phyloP scores from a whole-genome alignment of 2,329 filamentous ascomycete genomes.

The Cladosporium sp. region DNA sequence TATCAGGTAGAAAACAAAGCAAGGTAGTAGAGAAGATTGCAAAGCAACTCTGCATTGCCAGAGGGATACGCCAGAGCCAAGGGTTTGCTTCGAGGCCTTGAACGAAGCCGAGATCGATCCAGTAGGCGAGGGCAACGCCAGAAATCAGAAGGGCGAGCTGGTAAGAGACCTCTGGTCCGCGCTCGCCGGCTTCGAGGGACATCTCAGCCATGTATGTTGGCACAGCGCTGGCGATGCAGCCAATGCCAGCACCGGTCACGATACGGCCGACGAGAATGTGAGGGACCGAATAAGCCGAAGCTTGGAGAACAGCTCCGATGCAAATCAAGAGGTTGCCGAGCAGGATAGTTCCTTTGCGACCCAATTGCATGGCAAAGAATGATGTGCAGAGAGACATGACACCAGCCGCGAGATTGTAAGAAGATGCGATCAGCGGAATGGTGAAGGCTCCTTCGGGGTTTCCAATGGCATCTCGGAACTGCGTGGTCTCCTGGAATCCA shows the following conservation, averaged over 20 bases:
- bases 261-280: conserved; percentile 31
- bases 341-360: conserved; percentile 26
- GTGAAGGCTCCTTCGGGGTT: conserved; percentile 33
- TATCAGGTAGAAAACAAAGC: conserved; percentile 29
- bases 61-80: conserved; percentile 31
- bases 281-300: conserved; percentile 26
- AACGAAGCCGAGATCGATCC: conserved; percentile 24
- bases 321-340: conserved; percentile 28
- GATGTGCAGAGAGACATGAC: conserved; percentile 19
- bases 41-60: conserved; percentile 32
- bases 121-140: conserved; percentile 29
- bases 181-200: conserved; percentile 21
- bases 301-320: conserved; percentile 29
- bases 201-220: conserved; percentile 33
- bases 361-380: conserved; percentile 27
- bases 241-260: conserved; percentile 25
- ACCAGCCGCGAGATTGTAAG: conserved; percentile 23
- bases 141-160: conserved; percentile 23
- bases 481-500: conserved; percentile 12
- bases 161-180: conserved; percentile 28
- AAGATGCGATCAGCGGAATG: conserved; percentile 24
- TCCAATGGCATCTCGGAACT: conserved; percentile 38
- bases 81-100: conserved; percentile 25
- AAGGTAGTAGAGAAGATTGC: conserved; percentile 25
- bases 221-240: conserved; percentile 28